phyloP scores from a whole-genome alignment of 768 basidiomycete genomes.

The Macrolepiota fuliginosa region DNA sequence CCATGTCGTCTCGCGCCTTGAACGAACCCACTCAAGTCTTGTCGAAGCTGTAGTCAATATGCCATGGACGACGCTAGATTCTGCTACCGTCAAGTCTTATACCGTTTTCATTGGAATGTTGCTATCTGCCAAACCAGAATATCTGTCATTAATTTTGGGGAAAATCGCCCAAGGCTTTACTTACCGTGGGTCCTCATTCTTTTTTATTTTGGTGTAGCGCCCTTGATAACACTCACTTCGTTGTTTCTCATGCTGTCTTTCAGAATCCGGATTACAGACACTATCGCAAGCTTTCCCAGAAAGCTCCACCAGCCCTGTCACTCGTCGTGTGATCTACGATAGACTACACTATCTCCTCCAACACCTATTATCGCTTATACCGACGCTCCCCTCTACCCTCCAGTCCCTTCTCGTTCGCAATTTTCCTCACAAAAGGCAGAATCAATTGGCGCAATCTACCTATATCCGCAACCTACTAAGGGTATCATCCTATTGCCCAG shows the following conservation, averaged over 20 bases:
- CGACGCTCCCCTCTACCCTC: conserved; percentile 85
- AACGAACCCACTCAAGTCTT: conserved; percentile 73
- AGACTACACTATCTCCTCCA: conserved; percentile 84
- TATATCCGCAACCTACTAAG: conserved; percentile 89
- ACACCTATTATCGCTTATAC: conserved; percentile 86
- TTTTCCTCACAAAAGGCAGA: conserved; percentile 94
- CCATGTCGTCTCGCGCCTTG: conserved; percentile 89
- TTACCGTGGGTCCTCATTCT: conserved; percentile 61
- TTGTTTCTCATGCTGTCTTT: conserved; percentile 10
- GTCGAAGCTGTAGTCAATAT: conserved; percentile 85
- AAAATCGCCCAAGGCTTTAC: conserved; percentile 86
- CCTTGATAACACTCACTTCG: background rate
- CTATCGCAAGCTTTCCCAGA: conserved; percentile 58
- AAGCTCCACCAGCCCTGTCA: conserved; percentile 67
- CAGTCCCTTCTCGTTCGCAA: conserved; percentile 79
- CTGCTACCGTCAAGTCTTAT: conserved; percentile 82
- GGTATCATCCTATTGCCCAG: conserved; percentile 84
- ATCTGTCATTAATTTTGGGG: conserved; percentile 78
- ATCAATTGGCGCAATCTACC: conserved; percentile 72
- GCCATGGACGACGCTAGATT: conserved; percentile 93
- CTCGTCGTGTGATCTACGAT: conserved; percentile 80
- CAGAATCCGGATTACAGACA: conserved; percentile 73
- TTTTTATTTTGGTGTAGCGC: background rate
- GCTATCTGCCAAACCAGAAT: conserved; percentile 88
- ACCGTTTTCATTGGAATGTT: conserved; percentile 89